Base-by-base conservation (phyloP, 139 green algal species). In the Chlorella vulgaris region DNA sequence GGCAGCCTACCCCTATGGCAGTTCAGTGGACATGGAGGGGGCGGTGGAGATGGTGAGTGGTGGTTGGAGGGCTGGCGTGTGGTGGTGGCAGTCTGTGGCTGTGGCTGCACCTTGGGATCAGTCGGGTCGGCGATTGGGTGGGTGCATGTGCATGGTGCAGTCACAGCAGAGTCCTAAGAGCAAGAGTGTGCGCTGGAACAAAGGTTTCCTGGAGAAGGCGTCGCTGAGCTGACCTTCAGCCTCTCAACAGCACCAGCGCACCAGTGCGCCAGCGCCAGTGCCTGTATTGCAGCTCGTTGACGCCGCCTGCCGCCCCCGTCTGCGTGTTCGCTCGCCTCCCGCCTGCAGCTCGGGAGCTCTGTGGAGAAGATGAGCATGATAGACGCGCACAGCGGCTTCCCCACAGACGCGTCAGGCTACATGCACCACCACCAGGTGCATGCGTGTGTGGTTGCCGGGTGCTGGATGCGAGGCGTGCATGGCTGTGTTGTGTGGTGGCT, bases 361-460 rank as follows among this genome's bases (percentile, higher is more conserved):
- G 84, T 88, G 58, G 84, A 88, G 73, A 83, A 86, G 73, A 88
- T 88, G 84, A 84, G 62, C 50, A 77, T 88, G 62, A 84, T 88
- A 28, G 84, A 86, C 62, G 80, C 79, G 6, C 50, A 69, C 63
- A 88, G 78, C 38, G 77, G 77, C 39, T 87, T 81, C 75, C 71
- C 74, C 66, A 86, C 81, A 31, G 82, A 66, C 38, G 67, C 55
- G 1, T 66, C 76, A 2, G 83, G 83, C 39, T 87, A 84, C 80
- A 74, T 87, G 67, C 68, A 84, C n/a, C 61, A 84, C n/a, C 61
- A 73, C 28, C 71, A 78, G 69, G 69, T 62, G 42, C 29, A 42
- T 65, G 55, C n/a, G 55, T 65, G 55, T n/a, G 55, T 28, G 55
- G 15, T 15, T 28, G 55, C 5, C 5, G 15, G 18, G 55, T n/a